Conservation (phyloP, 2,329 filamentous ascomycete species). For the Aquanectria penicillioides region DNA sequence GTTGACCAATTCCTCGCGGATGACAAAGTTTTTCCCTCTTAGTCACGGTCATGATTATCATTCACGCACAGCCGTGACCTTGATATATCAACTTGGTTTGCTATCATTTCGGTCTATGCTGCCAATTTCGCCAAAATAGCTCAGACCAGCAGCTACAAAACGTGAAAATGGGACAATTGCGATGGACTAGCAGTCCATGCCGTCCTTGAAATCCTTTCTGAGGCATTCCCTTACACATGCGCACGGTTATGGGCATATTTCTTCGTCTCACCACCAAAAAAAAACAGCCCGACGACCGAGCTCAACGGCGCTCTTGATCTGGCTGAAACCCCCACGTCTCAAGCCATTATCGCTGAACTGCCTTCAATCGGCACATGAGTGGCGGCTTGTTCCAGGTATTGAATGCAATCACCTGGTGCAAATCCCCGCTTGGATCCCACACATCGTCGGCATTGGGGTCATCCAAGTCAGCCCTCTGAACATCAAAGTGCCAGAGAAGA, state of each 20-base stretch:
- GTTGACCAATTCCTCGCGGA: slow-evolving; percentile 41
- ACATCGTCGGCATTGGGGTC: slow-evolving; percentile 30
- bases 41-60: background rate
- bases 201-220: too few species aligned
- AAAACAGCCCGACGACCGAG: too few species aligned
- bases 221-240: too few species aligned
- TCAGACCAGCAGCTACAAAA: too few species aligned
- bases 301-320: too few species aligned
- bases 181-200: too few species aligned
- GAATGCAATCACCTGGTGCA: slow-evolving; percentile 34
- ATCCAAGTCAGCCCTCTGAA: slow-evolving; percentile 41
- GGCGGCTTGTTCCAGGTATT: slow-evolving; percentile 43
- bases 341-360: slow-evolving; percentile 4
- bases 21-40: slow-evolving; percentile 36
- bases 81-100: background rate
- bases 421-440: slow-evolving; percentile 40
- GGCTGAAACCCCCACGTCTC: background rate
- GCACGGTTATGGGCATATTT: too few species aligned
- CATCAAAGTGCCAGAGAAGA: slow-evolving; percentile 60
- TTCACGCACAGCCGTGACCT: background rate
- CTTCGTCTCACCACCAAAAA: too few species aligned
- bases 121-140: too few species aligned
- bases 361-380: slow-evolving; percentile 35
- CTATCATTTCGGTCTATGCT: background rate
- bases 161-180: too few species aligned